Evolutionary conservation across 352 stramenopile species (phyloP).

Genomic region (Pythium oligandrum): DNA sequence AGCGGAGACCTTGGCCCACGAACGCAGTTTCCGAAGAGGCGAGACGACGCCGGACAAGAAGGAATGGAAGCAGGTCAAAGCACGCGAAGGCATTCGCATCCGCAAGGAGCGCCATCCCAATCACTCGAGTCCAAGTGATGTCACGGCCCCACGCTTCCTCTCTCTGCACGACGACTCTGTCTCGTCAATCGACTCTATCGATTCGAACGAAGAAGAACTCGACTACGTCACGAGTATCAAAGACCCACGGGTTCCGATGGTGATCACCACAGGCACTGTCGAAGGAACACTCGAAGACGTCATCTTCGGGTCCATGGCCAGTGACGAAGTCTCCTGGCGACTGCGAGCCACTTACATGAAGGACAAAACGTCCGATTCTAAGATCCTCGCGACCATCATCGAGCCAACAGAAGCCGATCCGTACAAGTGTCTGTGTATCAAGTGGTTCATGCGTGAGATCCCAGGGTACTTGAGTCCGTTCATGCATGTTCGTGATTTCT

Average conservation of each 20-base stretch:
- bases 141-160: no score
- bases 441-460: conserved; percentile 33
- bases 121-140: no score
- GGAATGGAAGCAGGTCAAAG: no score
- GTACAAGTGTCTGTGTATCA: conserved; percentile 40
- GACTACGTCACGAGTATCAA: no score
- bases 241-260: conserved; percentile 14
- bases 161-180: no score
- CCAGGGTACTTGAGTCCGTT: conserved; percentile 16
- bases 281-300: conserved; percentile 21
- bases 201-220: no score
- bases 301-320: conserved; percentile 14
- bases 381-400: conserved; percentile 25
- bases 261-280: conserved; percentile 16
- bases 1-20: no score
- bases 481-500: conserved; percentile 42
- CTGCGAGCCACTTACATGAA: conserved; percentile 23
- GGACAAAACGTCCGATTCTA: conserved; percentile 22
- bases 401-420: conserved; percentile 21
- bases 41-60: no score
- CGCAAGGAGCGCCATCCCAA: no score
- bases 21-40: no score
- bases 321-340: conserved; percentile 20
- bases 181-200: no score
- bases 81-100: no score